Percentiles rank a stretch among this genome's conserved stretches.
Conservation (phyloP, 177 flowering plant genomes). For the Vitis hybrid region DNA sequence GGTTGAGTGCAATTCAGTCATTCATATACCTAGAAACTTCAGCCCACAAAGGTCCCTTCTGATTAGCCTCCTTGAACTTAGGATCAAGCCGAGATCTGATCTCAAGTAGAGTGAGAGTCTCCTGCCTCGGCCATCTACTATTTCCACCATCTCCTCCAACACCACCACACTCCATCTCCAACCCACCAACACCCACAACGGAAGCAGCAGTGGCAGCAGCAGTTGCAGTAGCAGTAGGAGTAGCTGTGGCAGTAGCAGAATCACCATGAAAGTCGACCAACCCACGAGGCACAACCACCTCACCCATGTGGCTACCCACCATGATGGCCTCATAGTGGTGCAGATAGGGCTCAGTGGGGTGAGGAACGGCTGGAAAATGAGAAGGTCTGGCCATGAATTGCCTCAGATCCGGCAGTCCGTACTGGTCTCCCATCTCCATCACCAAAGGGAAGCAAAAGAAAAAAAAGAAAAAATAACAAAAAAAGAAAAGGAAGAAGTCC, state of each 20-base stretch:
- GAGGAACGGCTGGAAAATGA: slow-evolving; percentile 28
- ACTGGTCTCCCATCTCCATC: slow-evolving; percentile 49
- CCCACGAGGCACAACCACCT: slow-evolving; percentile 3
- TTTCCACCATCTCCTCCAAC: slow-evolving; percentile 41
- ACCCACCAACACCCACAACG: slow-evolving; percentile 16
- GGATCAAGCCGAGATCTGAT: slow-evolving; percentile 84
- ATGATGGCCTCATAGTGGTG: slow-evolving; percentile 39
- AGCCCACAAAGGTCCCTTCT: slow-evolving; percentile 96
- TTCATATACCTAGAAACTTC: slow-evolving; percentile 76
- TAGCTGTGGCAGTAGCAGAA: neutral
- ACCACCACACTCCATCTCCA: slow-evolving; percentile 22
- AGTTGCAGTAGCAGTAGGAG: slow-evolving; percentile 9
- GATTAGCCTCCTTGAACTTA: slow-evolving; percentile 90
- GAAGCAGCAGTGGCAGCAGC: slow-evolving; percentile 9
- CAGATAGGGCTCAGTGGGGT: slow-evolving; percentile 13
- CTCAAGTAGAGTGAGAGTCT: slow-evolving; percentile 85
- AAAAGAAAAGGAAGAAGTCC: neutral
- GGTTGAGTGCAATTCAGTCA: neutral
- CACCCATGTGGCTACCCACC: slow-evolving; percentile 17
- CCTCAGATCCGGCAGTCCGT: slow-evolving; percentile 59
- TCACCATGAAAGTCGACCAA: slow-evolving; percentile 8
- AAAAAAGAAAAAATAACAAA: neutral
- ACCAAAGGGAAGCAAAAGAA: neutral
- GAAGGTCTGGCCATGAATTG: slow-evolving; percentile 40
- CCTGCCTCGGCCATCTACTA: slow-evolving; percentile 93